Percentiles rank a stretch among this genome's conserved stretches.
Evolutionary conservation across 2,329 filamentous ascomycete genomes (phyloP).

Genomic region (Colletotrichum simmondsii): DNA sequence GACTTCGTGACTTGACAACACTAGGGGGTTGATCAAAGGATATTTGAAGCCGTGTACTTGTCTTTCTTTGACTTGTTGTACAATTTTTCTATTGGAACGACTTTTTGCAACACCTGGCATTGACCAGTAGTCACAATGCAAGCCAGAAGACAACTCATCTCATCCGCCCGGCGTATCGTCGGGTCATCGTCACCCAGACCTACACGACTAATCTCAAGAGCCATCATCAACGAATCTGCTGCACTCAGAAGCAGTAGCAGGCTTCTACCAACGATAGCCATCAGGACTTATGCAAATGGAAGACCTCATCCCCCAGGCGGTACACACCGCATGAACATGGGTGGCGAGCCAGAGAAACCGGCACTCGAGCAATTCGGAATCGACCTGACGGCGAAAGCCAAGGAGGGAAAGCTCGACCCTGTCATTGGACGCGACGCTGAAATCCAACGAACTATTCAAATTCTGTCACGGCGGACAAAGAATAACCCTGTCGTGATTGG

Average conservation of each 20-base stretch:
- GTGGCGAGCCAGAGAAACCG: slow-evolving; percentile 79
- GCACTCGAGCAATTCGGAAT: slow-evolving; percentile 92
- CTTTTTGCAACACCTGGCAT: not conserved
- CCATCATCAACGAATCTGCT: slow-evolving; percentile 13
- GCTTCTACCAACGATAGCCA: slow-evolving; percentile 51
- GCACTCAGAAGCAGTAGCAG: slow-evolving; percentile 31
- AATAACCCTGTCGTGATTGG: slow-evolving; percentile 97
- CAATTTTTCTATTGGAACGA: not conserved
- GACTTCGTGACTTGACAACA: slow-evolving; percentile 22
- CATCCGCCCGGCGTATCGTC: slow-evolving; percentile 51
- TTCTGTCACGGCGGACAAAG: slow-evolving; percentile 91
- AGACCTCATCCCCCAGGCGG: slow-evolving; percentile 89
- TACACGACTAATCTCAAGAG: slow-evolving; percentile 35
- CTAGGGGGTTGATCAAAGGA: not conserved
- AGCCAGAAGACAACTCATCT: slow-evolving; percentile 52
- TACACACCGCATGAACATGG: slow-evolving; percentile 92
- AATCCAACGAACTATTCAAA: slow-evolving; percentile 94
- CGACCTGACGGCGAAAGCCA: slow-evolving; percentile 87
- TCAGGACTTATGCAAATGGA: slow-evolving; percentile 73
- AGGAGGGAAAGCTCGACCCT: slow-evolving; percentile 90
- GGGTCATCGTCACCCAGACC: slow-evolving; percentile 42
- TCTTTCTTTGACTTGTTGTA: not conserved
- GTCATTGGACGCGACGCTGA: slow-evolving; percentile 94
- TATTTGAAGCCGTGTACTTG: slow-evolving; percentile 1
- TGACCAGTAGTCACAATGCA: slow-evolving; percentile 46